Conservation (phyloP, 116 monocot genomes). For the Phalaenopsis hybrid region DNA sequence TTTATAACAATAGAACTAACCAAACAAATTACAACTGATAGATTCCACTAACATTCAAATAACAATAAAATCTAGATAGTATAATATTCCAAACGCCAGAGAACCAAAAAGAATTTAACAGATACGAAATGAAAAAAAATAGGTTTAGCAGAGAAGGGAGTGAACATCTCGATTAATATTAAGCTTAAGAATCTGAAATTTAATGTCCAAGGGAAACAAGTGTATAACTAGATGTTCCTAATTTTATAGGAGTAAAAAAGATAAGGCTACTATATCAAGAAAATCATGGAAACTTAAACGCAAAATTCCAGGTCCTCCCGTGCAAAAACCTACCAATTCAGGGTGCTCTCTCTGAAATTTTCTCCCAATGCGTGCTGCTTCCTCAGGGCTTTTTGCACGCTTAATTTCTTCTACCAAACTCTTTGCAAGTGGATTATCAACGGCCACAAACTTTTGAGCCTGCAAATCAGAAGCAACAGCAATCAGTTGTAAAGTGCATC, state of each 20-base stretch:
- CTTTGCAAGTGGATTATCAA: slow-evolving; percentile 41
- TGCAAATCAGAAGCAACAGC: slow-evolving; percentile 17
- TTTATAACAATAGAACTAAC: background rate
- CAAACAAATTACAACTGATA: too few relatives aligned
- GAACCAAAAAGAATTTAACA: background rate
- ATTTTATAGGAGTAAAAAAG: background rate
- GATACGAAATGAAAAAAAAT: background rate
- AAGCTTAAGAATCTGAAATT: background rate
- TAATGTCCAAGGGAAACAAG: background rate
- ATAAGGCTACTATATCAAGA: background rate
- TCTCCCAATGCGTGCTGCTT: slow-evolving; percentile 82
- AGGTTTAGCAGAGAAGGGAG: background rate
- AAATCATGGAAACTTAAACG: background rate
- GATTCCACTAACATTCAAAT: too few relatives aligned
- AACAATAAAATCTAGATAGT: background rate
- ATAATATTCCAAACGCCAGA: too few relatives aligned
- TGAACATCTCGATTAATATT: background rate
- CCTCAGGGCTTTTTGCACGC: slow-evolving; percentile 75
- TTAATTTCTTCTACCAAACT: slow-evolving; percentile 61
- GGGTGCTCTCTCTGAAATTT: slow-evolving; percentile 62
- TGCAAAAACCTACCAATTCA: slow-evolving; percentile 48
- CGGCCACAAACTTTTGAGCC: slow-evolving; percentile 80
- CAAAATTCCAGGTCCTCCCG: background rate
- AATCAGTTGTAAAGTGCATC: background rate
- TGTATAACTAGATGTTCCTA: background rate